Evolutionary conservation across 2,329 filamentous ascomycete species (phyloP), one percentile per base, ranked within the genome.

Genomic region (Phyllosticta citribraziliensis): DNA sequence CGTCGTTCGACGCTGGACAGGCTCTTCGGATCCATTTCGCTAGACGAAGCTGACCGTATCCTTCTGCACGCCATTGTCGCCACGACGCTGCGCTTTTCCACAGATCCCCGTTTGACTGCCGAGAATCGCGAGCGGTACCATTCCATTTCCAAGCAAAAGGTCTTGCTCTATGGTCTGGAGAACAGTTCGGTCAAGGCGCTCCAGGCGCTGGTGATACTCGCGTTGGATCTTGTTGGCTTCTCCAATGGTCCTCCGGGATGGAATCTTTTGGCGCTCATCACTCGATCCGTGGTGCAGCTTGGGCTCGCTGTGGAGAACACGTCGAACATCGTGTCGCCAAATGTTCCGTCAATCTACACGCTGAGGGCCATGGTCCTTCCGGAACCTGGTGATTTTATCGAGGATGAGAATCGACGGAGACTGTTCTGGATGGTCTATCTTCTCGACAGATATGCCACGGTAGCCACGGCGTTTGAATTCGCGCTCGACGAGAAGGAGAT

Each of bases 341-440:
- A 85, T 60, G 91, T 88, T 70, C 85, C 87, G 1, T 96, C 92
- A 0, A 96, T 96, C 55, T 96, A 95, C 70, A 96, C 91, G 0
- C 78, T 96, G 53, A 82, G 91, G 60, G 90, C 91, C 17, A 92
- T 92, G 78, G 86, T 93, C 2, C 78, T 96, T 0, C 88, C 91
- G 0, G 91, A 96, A 63, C 83, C 92, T 0, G 86, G 84, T 57
- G 88, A 91, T 64, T 96, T 92, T 73, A 88, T 96, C 61, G 91
- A 96, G 70, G 92, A 96, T 64, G 92, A 97, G 72, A 88, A 89
- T 52, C 81, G 91, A 27, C 82, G 92, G 27, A 81, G 92, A 25
- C 78, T 96, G 0, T 96, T 97, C 73, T 97, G 92, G 92, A 93
- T 95, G 86, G 86, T 96, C 11, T 97, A 96, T 70, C 76, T 96